A percentile compares a stretch with the other conserved stretches of the same genome.
Conservation (phyloP, 2,329 filamentous ascomycete species). For the Aspergillus fumigatus region DNA sequence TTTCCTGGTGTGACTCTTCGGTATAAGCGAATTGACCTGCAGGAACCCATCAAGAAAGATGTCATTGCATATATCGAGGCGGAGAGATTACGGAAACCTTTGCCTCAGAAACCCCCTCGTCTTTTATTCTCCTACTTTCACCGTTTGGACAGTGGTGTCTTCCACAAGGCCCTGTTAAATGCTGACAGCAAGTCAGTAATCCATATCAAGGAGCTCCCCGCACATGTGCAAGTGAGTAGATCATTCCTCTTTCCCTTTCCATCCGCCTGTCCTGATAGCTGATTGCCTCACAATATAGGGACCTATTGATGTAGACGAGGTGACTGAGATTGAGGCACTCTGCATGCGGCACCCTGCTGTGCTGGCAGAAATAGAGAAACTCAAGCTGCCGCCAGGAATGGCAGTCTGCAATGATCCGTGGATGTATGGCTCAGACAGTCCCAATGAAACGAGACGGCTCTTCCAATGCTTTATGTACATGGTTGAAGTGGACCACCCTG, state of each 20-base stretch:
- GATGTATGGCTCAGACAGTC: conserved; percentile 58
- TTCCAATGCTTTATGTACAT: conserved; percentile 41
- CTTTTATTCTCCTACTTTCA: conserved; percentile 52
- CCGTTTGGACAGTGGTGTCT: conserved; percentile 39
- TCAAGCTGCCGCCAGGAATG: conserved; percentile 54
- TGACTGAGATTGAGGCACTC: conserved; percentile 53
- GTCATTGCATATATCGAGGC: conserved; percentile 58
- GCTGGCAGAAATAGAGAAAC: conserved; percentile 54
- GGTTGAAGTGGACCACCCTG: conserved; percentile 29
- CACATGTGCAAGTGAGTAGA: conserved; percentile 41
- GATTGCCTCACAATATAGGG: conserved; percentile 52
- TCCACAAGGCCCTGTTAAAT: conserved; percentile 38
- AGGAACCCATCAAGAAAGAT: conserved; percentile 59
- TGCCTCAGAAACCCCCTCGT: conserved; percentile 48
- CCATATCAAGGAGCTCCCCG: conserved; percentile 40
- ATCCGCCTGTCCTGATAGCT: conserved; percentile 37
- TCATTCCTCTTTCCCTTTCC: not conserved
- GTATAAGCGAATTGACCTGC: conserved; percentile 63
- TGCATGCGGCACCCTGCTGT: conserved; percentile 53
- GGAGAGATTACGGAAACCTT: conserved; percentile 50
- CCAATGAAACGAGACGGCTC: conserved; percentile 36
- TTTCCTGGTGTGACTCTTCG: conserved; percentile 36
- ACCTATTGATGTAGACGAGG: conserved; percentile 56
- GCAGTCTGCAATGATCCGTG: conserved; percentile 59
- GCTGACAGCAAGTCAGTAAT: conserved; percentile 32